These are phyloP conservation scores for Suaeda aralocaspica DNA, from an alignment of 148 eudicot species.

Conservation along the genomic window DNA sequence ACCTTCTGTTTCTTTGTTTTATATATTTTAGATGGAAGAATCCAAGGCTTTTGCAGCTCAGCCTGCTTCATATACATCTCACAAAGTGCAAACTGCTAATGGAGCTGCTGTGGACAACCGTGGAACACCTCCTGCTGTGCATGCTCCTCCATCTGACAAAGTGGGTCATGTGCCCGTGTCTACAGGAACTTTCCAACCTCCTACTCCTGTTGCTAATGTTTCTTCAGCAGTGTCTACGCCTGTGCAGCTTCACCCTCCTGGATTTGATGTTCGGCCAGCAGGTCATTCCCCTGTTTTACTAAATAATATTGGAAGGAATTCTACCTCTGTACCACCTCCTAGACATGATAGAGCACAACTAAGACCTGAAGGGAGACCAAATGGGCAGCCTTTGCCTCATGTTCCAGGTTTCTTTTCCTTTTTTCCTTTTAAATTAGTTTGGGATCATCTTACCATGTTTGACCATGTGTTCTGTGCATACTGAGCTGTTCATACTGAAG, in stretches of 20 bases:
- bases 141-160: conserved; percentile 49
- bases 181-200: conserved; percentile 45
- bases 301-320: conserved; percentile 41
- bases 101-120: conserved; percentile 43
- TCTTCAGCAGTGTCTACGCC: conserved; percentile 46
- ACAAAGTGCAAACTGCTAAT: conserved; percentile 36
- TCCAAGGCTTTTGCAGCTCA: conserved; percentile 51
- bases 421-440: neutral
- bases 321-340: conserved; percentile 33
- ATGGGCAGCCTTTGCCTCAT: conserved; percentile 49
- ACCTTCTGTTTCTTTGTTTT: neutral
- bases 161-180: conserved; percentile 35
- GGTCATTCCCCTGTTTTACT: conserved; percentile 40
- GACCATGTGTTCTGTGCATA: neutral
- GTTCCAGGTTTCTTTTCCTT: conserved; percentile 48
- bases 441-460: neutral
- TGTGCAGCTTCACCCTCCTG: conserved; percentile 50
- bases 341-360: conserved; percentile 50
- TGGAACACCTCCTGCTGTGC: conserved; percentile 34
- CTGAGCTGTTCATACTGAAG: neutral
- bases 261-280: conserved; percentile 43
- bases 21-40: conserved; percentile 64
- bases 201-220: conserved; percentile 40
- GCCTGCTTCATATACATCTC: conserved; percentile 46
- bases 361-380: conserved; percentile 52